Percentiles rank a stretch among this genome's conserved stretches.
phyloP scores from a whole-genome alignment of 1,284 basidiomycete genomes.

The Rhodotorula sp. region DNA sequence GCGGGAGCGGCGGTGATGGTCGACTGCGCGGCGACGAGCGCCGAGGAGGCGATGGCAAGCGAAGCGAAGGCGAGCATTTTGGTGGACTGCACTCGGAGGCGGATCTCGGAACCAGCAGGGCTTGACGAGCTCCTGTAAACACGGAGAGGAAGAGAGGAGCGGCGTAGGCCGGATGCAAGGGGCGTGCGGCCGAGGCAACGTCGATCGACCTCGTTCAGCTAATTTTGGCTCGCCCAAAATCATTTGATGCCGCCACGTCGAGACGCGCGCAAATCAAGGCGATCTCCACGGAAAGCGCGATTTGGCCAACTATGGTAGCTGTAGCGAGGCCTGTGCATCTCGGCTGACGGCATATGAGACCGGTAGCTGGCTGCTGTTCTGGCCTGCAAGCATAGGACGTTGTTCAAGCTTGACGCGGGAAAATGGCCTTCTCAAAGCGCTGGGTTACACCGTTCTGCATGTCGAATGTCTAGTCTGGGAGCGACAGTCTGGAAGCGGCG shows the following conservation, averaged over 20 bases:
- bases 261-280: background rate
- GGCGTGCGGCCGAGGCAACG: background rate
- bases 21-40: constrained; percentile 1
- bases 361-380: too few species aligned
- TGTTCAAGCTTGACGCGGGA: too few species aligned
- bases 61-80: constrained; percentile 11
- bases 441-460: too few species aligned
- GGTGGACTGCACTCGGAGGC: background rate
- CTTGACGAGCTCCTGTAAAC: too few species aligned
- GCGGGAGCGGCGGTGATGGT: constrained; percentile 25
- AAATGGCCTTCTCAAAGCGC: background rate
- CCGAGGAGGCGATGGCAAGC: constrained; percentile 7
- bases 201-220: background rate
- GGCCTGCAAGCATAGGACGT: too few species aligned
- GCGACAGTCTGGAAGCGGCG: too few species aligned
- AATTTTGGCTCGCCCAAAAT: background rate
- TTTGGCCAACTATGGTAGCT: too few species aligned
- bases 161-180: too few species aligned
- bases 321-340: too few species aligned
- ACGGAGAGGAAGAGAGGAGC: background rate
- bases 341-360: too few species aligned
- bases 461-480: background rate
- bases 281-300: too few species aligned
- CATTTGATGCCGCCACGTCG: background rate
- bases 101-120: background rate